Percentiles rank a stretch among this genome's conserved stretches.
phyloP scores from a whole-genome alignment of 371 early-diverging fungal species.

The Apophysomyces elegans region DNA sequence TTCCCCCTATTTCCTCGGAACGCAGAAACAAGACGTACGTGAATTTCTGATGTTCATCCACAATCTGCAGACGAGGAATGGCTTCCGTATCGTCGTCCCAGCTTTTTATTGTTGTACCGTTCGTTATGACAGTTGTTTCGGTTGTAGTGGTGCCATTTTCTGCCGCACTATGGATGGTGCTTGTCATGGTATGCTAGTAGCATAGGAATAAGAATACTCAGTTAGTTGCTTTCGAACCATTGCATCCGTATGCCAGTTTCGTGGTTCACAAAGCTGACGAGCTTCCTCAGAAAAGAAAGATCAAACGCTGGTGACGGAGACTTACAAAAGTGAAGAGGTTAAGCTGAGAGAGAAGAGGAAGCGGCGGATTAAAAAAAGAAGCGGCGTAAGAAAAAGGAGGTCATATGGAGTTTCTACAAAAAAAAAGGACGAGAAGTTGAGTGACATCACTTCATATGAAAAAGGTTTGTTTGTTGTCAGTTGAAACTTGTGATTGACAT shows the following conservation, averaged over 20 bases:
- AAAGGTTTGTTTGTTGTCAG: background rate
- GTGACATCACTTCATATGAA: slow-evolving; percentile 9
- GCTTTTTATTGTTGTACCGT: background rate
- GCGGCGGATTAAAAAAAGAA: background rate
- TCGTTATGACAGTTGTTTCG: background rate
- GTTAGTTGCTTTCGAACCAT: background rate
- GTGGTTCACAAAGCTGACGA: background rate
- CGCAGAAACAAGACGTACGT: slow-evolving; percentile 59
- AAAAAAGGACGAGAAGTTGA: background rate
- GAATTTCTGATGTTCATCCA: slow-evolving; percentile 84
- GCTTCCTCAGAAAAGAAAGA: background rate
- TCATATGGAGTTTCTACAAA: background rate
- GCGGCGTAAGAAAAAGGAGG: slow-evolving; percentile 8
- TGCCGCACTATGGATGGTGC: background rate
- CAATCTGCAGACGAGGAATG: slow-evolving; percentile 77
- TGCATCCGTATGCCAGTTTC: background rate
- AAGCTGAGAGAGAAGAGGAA: background rate
- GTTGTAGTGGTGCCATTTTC: background rate
- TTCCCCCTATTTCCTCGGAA: background rate
- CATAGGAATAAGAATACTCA: background rate
- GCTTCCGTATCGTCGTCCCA: slow-evolving; percentile 38
- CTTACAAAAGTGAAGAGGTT: slow-evolving; percentile 5
- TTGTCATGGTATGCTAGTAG: background rate
- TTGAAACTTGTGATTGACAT: no score
- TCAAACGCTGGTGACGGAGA: background rate